phyloP scores from a whole-genome alignment of 2,329 filamentous ascomycete genomes.

The Beauveria brongniartii region DNA sequence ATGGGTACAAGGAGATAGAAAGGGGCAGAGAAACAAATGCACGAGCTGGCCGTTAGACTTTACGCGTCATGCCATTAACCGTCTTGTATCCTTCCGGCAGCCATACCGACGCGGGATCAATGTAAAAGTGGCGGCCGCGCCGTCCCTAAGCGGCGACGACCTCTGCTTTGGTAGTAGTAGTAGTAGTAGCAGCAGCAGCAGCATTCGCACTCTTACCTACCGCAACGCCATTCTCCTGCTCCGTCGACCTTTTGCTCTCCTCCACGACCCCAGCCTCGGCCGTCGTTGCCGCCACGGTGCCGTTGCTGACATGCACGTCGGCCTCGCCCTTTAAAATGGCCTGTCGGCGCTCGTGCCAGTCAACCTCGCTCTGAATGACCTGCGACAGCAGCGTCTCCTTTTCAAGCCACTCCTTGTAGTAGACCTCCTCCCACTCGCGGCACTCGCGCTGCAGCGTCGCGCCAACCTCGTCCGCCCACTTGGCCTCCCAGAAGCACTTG shows the following conservation, averaged over 20 bases:
- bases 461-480: constrained; percentile 63
- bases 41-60: background rate
- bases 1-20: too few species aligned
- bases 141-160: background rate
- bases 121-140: background rate
- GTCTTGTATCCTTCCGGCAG: background rate
- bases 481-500: constrained; percentile 62
- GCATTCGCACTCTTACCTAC: background rate
- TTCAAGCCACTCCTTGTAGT: constrained; percentile 67
- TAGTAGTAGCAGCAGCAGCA: too few species aligned
- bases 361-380: constrained; percentile 56
- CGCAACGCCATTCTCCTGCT: background rate
- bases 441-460: constrained; percentile 57
- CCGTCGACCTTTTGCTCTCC: background rate
- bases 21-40: too few species aligned
- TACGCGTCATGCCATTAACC: background rate
- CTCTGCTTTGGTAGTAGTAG: background rate
- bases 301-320: constrained; percentile 29
- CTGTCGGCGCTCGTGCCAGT: constrained; percentile 53
- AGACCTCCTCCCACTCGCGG: constrained; percentile 55
- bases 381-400: constrained; percentile 76
- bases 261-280: background rate
- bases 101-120: background rate
- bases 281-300: background rate
- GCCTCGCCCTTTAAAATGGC: constrained; percentile 43